Conservation (phyloP, 257 asterid species). For the Apocynum venetum region DNA sequence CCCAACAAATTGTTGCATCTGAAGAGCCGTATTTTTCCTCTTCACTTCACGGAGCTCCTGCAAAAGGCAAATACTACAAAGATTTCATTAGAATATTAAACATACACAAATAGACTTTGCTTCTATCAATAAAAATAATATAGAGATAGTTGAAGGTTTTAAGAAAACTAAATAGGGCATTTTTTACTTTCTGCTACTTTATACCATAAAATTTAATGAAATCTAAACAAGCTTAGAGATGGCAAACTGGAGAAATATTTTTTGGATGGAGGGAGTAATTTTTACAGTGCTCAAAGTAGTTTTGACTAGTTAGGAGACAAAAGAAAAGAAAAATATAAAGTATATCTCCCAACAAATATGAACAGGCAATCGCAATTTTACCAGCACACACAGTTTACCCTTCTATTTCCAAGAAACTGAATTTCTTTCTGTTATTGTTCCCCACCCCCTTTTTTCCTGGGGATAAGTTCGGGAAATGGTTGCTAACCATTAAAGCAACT, state of each 20-base stretch:
- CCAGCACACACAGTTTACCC: background rate
- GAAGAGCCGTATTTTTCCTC: slow-evolving; percentile 91
- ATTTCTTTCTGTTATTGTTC: background rate
- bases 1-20: slow-evolving; percentile 97
- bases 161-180: too few relatives aligned
- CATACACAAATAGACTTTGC: background rate
- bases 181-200: too few relatives aligned
- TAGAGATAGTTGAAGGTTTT: too few relatives aligned
- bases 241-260: too few relatives aligned
- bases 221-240: too few relatives aligned
- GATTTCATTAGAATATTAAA: background rate
- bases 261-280: too few relatives aligned
- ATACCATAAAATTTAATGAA: too few relatives aligned
- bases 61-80: slow-evolving; percentile 16
- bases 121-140: too few relatives aligned
- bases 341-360: background rate
- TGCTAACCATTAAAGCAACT: too few relatives aligned
- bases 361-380: background rate
- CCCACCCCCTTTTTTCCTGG: background rate
- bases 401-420: background rate
- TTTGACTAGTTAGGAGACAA: background rate
- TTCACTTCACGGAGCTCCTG: slow-evolving; percentile 90
- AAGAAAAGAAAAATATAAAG: too few relatives aligned
- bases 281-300: background rate
- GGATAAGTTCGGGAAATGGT: background rate